These are phyloP conservation scores for Fusarium sp. DNA, from an alignment of 2,329 filamentous ascomycete species.

Conservation along the genomic window DNA sequence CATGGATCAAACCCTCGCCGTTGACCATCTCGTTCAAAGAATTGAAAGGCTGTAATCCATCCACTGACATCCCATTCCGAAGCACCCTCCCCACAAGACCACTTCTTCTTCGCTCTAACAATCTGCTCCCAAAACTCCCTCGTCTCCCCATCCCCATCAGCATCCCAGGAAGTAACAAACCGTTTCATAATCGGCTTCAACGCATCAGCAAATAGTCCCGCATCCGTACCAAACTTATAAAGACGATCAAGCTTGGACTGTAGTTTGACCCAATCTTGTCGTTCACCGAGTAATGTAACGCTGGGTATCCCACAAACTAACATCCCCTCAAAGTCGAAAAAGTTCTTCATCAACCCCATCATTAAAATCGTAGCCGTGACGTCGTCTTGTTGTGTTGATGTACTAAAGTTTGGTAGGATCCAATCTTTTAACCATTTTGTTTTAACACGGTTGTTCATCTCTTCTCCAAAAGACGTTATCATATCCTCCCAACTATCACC, in stretches of 20 bases:
- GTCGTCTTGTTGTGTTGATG: slow-evolving; percentile 52
- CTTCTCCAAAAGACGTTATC: slow-evolving; percentile 50
- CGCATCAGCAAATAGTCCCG: slow-evolving; percentile 51
- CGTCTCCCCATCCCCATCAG: slow-evolving; percentile 44
- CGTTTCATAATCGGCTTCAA: slow-evolving; percentile 57
- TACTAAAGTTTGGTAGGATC: slow-evolving; percentile 57
- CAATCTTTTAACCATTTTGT: slow-evolving; percentile 55
- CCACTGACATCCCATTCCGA: slow-evolving; percentile 55
- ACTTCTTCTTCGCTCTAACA: slow-evolving; percentile 50
- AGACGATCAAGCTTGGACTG: slow-evolving; percentile 57
- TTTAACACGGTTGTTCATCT: slow-evolving; percentile 55
- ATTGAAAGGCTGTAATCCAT: slow-evolving; percentile 62
- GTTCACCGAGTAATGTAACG: slow-evolving; percentile 54
- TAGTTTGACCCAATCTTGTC: slow-evolving; percentile 55
- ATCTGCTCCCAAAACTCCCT: slow-evolving; percentile 58
- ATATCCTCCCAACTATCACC: slow-evolving; percentile 44
- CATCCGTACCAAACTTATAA: slow-evolving; percentile 56
- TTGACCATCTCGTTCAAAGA: slow-evolving; percentile 55
- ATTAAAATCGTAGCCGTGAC: slow-evolving; percentile 57
- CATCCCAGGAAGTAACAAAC: slow-evolving; percentile 59
- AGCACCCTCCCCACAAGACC: slow-evolving; percentile 45
- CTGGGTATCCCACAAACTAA: slow-evolving; percentile 57
- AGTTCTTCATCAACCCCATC: slow-evolving; percentile 58
- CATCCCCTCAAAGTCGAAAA: slow-evolving; percentile 52
- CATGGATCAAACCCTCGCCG: slow-evolving; percentile 4